A percentile compares a stretch with the other conserved stretches of the same genome.
These are phyloP conservation scores for Fragaria ananassa DNA, from an alignment of 306 rosid genomes.

Conservation along the genomic window DNA sequence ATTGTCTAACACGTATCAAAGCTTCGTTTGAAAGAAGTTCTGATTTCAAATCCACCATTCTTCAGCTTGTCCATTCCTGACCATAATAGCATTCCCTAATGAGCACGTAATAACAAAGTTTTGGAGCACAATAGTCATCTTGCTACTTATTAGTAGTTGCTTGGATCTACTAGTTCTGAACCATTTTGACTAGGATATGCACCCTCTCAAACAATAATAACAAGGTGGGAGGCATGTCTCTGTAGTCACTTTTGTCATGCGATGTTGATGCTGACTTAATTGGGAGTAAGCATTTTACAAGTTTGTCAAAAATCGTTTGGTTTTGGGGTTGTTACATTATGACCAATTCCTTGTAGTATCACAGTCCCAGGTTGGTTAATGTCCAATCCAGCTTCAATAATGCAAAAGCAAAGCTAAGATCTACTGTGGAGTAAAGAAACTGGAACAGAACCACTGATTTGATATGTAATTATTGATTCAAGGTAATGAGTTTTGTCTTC, in stretches of 20 bases:
- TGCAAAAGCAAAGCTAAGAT: background rate
- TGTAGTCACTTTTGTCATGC: background rate
- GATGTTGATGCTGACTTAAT: background rate
- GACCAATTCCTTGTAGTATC: background rate
- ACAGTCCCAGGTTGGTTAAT: slow-evolving; percentile 12
- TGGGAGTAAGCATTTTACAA: background rate
- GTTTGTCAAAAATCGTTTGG: slow-evolving; percentile 1
- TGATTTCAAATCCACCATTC: background rate
- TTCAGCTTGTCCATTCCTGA: background rate
- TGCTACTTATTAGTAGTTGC: background rate
- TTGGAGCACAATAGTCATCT: background rate
- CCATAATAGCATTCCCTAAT: background rate
- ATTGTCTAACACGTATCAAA: background rate
- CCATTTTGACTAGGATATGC: slow-evolving; percentile 7
- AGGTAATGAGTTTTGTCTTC: slow-evolving; percentile 20
- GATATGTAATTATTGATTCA: slow-evolving; percentile 6
- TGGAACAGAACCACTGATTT: background rate
- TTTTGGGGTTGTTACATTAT: slow-evolving; percentile 4
- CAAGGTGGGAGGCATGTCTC: background rate
- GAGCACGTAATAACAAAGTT: background rate
- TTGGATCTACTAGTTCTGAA: background rate
- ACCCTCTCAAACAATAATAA: background rate
- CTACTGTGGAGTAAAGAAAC: background rate
- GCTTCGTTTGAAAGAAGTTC: background rate
- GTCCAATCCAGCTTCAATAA: slow-evolving; percentile 11